These are phyloP conservation scores for Tritrichomonas musculus DNA, from an alignment of 208 protist species.

Conservation along the genomic window DNA sequence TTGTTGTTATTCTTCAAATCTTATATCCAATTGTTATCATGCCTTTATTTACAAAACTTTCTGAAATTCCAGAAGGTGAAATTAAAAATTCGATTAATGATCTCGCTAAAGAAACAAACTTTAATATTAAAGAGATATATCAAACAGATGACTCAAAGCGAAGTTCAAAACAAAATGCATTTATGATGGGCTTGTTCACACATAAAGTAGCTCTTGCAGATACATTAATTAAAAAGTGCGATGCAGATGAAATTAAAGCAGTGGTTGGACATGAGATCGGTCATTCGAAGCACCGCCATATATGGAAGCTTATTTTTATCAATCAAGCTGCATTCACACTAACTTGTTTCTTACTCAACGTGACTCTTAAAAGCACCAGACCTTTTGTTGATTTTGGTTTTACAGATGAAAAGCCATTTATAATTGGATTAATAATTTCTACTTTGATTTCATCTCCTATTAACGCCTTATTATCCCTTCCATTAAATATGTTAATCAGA, in stretches of 20 bases:
- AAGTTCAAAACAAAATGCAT: neutral
- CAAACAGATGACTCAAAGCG: neutral
- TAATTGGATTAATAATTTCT: neutral
- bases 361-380: neutral
- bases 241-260: neutral
- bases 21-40: neutral
- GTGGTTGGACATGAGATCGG: constrained; percentile 32
- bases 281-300: constrained; percentile 23
- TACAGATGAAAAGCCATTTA: constrained; percentile 7
- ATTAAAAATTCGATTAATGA: neutral
- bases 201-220: constrained; percentile 13
- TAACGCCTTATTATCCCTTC: neutral
- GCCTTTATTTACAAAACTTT: neutral
- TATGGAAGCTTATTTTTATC: neutral
- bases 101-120: neutral
- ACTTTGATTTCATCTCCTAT: neutral
- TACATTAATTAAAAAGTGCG: neutral
- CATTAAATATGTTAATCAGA: neutral
- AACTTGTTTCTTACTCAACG: neutral
- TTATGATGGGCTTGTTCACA: neutral
- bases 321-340: neutral
- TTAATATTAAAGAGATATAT: neutral
- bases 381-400: neutral
- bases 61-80: neutral
- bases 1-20: neutral